phyloP scores from a whole-genome alignment of 768 basidiomycete genomes.

The Lactarius quietus region DNA sequence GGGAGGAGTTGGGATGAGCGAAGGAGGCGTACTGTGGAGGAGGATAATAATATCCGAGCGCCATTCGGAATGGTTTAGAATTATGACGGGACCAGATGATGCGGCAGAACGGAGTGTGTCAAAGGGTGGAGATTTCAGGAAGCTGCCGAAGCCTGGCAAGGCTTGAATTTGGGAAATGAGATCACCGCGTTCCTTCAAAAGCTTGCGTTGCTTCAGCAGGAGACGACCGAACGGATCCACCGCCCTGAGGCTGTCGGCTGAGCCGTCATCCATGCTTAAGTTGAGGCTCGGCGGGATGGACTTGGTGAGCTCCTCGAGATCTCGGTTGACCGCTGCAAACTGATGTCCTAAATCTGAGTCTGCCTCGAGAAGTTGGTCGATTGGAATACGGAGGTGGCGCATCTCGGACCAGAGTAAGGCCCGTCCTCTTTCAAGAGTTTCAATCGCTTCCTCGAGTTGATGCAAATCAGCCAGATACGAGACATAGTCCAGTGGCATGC shows the following conservation, averaged over 20 bases:
- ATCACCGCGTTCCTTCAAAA: no score
- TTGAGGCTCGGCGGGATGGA: background rate
- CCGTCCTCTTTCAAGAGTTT: background rate
- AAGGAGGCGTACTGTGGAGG: no score
- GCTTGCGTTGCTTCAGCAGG: no score
- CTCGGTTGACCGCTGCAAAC: background rate
- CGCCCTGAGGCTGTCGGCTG: background rate
- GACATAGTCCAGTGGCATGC: background rate
- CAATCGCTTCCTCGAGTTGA: background rate
- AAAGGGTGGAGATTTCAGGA: no score
- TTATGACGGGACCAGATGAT: no score
- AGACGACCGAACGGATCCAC: no score
- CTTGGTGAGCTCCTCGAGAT: background rate
- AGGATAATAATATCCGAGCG: no score
- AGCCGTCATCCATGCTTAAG: background rate
- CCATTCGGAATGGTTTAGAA: no score
- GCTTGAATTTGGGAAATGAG: conserved; percentile 5
- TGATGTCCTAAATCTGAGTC: background rate
- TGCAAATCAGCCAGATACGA: background rate
- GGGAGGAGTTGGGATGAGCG: no score
- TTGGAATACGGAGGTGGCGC: background rate
- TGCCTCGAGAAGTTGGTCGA: background rate
- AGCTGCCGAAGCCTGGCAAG: conserved; percentile 22
- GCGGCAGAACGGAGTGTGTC: no score
- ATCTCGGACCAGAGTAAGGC: background rate